Conservation (phyloP, 2,329 filamentous ascomycete species). For the Endocalyx cinctus region DNA sequence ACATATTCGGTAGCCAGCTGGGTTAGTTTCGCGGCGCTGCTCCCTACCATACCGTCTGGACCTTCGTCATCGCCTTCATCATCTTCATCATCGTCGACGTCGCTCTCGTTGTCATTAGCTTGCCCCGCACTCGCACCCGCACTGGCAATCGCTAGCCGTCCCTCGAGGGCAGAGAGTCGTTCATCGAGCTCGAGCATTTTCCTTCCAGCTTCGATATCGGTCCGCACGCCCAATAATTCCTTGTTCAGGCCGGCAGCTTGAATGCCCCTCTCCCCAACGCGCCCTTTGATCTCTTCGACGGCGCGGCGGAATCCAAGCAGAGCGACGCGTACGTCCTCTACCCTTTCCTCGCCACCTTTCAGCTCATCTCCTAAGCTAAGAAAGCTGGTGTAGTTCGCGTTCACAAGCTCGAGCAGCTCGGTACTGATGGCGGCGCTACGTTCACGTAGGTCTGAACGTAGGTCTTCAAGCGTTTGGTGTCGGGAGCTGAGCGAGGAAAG, state of each 20-base stretch:
- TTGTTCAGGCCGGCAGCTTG: slow-evolving; percentile 59
- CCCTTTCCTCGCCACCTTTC: slow-evolving; percentile 81
- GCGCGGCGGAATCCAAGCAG: slow-evolving; percentile 81
- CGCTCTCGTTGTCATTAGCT: slow-evolving; percentile 34
- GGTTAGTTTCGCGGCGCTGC: slow-evolving; percentile 42
- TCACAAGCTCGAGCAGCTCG: slow-evolving; percentile 91
- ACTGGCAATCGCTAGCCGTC: slow-evolving; percentile 52
- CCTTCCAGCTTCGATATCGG: slow-evolving; percentile 56
- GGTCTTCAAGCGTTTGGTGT: slow-evolving; percentile 92
- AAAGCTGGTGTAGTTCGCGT: slow-evolving; percentile 91
- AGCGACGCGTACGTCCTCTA: slow-evolving; percentile 85
- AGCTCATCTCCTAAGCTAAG: slow-evolving; percentile 76
- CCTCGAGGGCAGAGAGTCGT: slow-evolving; percentile 58
- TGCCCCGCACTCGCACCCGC: slow-evolving; percentile 20
- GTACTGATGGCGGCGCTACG: slow-evolving; percentile 74
- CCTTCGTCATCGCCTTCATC: slow-evolving; percentile 29
- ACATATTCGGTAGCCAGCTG: slow-evolving; percentile 42
- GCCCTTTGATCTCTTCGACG: slow-evolving; percentile 66
- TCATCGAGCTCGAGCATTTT: slow-evolving; percentile 65
- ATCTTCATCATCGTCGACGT: slow-evolving; percentile 29
- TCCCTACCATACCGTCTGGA: slow-evolving; percentile 34
- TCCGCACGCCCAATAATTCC: slow-evolving; percentile 63
- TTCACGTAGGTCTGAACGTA: slow-evolving; percentile 79
- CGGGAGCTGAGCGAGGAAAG: slow-evolving; percentile 76
- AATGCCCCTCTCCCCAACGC: slow-evolving; percentile 57